phyloP scores from a whole-genome alignment of 1,284 basidiomycete species.

The Cutaneotrichosporon sp. region DNA sequence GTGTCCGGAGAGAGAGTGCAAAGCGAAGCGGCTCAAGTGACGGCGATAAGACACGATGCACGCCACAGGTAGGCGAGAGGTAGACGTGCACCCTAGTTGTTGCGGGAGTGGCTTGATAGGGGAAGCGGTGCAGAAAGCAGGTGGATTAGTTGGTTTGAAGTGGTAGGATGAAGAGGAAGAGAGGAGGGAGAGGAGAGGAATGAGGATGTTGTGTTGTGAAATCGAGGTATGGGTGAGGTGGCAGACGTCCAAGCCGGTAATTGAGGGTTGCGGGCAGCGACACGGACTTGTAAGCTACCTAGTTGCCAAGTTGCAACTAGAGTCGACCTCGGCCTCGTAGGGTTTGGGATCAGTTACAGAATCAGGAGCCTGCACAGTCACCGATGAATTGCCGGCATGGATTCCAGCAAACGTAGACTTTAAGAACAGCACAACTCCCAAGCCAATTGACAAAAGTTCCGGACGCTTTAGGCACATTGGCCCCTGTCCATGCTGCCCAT shows the following conservation, averaged over 20 bases:
- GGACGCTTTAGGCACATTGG: too few relatives aligned
- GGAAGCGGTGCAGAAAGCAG: background rate
- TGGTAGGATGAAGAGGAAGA: too few relatives aligned
- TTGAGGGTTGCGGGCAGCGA: too few relatives aligned
- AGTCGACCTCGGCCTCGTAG: background rate
- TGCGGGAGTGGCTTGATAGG: background rate
- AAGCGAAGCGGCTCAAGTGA: background rate
- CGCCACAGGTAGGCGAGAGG: background rate
- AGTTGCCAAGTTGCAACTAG: background rate
- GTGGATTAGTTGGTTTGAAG: background rate
- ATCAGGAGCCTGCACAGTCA: background rate
- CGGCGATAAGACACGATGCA: background rate
- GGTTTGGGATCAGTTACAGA: background rate
- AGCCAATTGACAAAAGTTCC: too few relatives aligned
- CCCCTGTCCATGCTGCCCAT: too few relatives aligned
- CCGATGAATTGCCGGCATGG: background rate
- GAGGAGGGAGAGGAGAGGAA: too few relatives aligned
- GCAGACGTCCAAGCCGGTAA: too few relatives aligned
- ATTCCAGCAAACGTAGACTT: background rate
- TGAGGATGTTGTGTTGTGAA: too few relatives aligned
- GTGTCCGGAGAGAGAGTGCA: background rate
- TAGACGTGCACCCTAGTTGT: background rate
- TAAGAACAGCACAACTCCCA: too few relatives aligned
- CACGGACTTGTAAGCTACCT: too few relatives aligned
- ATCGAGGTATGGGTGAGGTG: too few relatives aligned